These are phyloP conservation scores for Puccinia sorghi DNA, from an alignment of 1,284 basidiomycete species.

Conservation along the genomic window DNA sequence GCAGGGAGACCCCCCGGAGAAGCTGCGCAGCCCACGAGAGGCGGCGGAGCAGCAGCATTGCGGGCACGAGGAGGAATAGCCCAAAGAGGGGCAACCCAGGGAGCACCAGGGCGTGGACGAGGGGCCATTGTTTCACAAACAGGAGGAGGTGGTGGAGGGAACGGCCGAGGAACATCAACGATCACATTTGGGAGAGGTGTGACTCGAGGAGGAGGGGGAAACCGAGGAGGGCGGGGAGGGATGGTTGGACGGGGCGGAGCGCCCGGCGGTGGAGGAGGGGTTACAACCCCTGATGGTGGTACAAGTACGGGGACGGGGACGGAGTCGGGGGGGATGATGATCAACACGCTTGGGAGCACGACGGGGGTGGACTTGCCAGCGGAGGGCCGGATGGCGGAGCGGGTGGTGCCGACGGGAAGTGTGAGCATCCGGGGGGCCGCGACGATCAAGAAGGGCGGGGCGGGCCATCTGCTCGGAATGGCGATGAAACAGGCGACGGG, in stretches of 20 bases:
- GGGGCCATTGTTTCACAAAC: background rate
- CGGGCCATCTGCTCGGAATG: constrained; percentile 10
- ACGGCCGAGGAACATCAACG: background rate
- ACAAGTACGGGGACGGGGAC: too few relatives aligned
- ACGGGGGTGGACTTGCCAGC: background rate
- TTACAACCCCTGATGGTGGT: background rate
- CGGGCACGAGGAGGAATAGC: background rate
- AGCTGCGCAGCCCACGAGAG: background rate
- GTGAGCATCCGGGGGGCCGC: constrained; percentile 25
- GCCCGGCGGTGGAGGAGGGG: background rate
- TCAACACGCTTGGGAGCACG: background rate
- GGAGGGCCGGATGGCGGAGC: constrained; percentile 28
- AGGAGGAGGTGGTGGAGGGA: background rate
- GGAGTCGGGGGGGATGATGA: too few relatives aligned
- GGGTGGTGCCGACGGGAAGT: background rate
- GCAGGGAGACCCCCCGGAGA: background rate
- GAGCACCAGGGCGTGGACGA: background rate
- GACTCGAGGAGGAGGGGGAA: background rate
- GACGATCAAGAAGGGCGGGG: constrained; percentile 22
- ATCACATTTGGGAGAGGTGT: constrained; percentile 10
- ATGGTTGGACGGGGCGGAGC: constrained; percentile 22
- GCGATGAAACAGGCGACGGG: constrained; percentile 29
- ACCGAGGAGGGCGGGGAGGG: background rate
- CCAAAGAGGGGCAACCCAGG: background rate
- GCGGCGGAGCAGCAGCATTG: background rate